Conservation (phyloP, 345 rosid species). For the Balakata baccata region DNA sequence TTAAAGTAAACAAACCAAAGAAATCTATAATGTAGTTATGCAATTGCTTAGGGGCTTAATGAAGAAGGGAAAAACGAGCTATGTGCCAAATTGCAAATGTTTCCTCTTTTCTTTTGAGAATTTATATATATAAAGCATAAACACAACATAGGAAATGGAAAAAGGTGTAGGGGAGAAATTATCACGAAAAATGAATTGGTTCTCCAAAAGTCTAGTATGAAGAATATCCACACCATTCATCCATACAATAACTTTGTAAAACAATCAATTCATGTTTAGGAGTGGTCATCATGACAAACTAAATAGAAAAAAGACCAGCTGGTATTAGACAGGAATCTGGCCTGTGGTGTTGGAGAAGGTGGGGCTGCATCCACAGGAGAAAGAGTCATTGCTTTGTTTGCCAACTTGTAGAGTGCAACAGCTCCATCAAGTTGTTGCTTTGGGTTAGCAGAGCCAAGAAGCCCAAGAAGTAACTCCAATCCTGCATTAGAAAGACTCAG, state of each 20-base stretch:
- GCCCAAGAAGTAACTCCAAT: slow-evolving; percentile 78
- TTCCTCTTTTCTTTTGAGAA: neutral
- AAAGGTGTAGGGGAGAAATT: neutral
- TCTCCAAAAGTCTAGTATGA: neutral
- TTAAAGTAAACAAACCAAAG: neutral
- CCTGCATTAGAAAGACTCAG: slow-evolving; percentile 46
- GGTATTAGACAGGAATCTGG: slow-evolving; percentile 26
- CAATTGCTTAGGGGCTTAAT: neutral
- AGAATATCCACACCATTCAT: neutral
- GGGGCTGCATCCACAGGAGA: slow-evolving; percentile 96
- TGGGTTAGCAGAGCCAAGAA: slow-evolving; percentile 69
- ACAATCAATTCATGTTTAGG: neutral
- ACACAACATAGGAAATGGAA: neutral
- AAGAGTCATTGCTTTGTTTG: slow-evolving; percentile 76
- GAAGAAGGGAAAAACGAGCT: neutral
- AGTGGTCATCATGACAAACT: neutral
- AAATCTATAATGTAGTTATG: neutral
- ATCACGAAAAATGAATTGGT: neutral
- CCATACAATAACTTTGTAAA: neutral
- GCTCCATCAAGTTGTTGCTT: slow-evolving; percentile 97
- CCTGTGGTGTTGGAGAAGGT: slow-evolving; percentile 95
- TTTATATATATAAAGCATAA: neutral
- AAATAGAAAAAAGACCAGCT: slow-evolving; percentile 4
- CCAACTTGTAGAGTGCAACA: slow-evolving; percentile 77
- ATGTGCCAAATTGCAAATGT: neutral